Evolutionary conservation across 2,329 filamentous ascomycete genomes (phyloP).

Genomic region (Pseudogymnoascus sp.): DNA sequence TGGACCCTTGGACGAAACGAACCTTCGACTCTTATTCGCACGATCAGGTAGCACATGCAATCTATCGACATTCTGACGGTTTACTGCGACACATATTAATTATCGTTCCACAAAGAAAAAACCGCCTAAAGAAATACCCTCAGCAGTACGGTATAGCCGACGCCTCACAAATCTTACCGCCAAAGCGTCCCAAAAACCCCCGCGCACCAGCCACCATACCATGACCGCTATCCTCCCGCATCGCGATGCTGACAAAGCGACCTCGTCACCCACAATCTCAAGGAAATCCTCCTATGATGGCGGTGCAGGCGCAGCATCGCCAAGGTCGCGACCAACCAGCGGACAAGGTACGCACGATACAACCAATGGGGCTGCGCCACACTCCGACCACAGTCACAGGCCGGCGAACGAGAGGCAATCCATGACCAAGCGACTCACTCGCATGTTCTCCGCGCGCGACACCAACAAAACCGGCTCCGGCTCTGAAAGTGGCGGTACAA

Average conservation of each 20-base stretch:
- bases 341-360: neutral
- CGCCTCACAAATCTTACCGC: neutral
- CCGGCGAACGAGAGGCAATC: constrained; percentile 44
- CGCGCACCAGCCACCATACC: neutral
- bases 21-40: neutral
- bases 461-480: constrained; percentile 33
- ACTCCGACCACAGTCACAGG: constrained; percentile 21
- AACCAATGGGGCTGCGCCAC: constrained; percentile 23
- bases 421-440: constrained; percentile 56
- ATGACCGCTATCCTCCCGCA: neutral
- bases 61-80: neutral
- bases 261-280: neutral
- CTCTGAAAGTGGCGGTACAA: constrained; percentile 15
- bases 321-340: neutral
- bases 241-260: neutral
- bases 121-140: neutral
- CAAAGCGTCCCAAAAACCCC: neutral
- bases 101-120: neutral
- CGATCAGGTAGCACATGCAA: neutral
- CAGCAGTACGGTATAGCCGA: neutral
- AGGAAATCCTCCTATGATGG: neutral
- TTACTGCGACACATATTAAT: neutral
- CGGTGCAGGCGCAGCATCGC: neutral
- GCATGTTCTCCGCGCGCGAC: constrained; percentile 59
- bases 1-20: neutral